Evolutionary conservation across 306 rosid species (phyloP).

Genomic region (Carpinus viminea): DNA sequence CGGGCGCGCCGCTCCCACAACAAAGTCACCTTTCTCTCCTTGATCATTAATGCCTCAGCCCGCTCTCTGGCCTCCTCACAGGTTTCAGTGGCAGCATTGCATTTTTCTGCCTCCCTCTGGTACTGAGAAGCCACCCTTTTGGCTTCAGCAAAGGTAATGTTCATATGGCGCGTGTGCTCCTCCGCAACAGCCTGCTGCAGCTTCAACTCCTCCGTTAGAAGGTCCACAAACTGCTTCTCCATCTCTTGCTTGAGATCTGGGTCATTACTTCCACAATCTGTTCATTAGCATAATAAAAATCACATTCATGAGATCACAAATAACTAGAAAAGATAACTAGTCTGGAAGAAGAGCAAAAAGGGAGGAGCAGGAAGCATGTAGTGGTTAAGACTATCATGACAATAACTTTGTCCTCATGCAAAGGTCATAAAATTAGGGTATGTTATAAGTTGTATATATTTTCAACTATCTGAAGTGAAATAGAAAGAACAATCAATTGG

Average conservation of each 20-base stretch:
- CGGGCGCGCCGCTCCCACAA: constrained; percentile 86
- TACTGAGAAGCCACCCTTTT: constrained; percentile 87
- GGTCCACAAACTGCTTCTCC: constrained; percentile 98
- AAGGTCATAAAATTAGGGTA: background rate
- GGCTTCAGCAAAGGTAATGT: constrained; percentile 80
- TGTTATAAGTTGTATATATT: too few species aligned
- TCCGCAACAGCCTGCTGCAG: constrained; percentile 78
- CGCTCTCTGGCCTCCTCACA: constrained; percentile 93
- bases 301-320: constrained; percentile 1
- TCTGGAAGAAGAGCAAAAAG: constrained; percentile 4
- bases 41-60: constrained; percentile 67
- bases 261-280: constrained; percentile 92
- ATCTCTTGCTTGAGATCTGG: constrained; percentile 90
- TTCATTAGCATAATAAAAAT: constrained; percentile 21
- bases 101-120: constrained; percentile 95
- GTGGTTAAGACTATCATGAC: background rate
- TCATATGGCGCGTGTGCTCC: constrained; percentile 79
- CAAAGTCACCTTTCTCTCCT: constrained; percentile 70
- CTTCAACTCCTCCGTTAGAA: constrained; percentile 82
- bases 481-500: background rate
- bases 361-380: background rate
- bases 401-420: background rate
- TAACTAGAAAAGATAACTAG: constrained; percentile 7
- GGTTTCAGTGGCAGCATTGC: constrained; percentile 87
- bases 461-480: background rate